Evolutionary conservation across 2,329 filamentous ascomycete species (phyloP).

Genomic region (Xylariomycetidae sp.): DNA sequence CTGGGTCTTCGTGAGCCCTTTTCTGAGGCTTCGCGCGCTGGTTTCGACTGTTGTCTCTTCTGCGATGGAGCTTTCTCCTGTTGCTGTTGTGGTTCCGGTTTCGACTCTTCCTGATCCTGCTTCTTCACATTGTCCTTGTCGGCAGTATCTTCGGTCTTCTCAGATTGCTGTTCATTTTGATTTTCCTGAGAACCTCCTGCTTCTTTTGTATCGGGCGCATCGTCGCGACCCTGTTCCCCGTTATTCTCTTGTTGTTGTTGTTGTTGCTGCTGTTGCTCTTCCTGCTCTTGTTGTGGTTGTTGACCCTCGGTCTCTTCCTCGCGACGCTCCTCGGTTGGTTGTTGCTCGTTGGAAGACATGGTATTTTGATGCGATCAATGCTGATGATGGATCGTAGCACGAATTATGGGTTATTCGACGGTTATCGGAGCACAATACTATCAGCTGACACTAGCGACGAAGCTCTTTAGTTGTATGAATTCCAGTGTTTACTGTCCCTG

Average conservation of each 20-base stretch:
- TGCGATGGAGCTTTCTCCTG: slow-evolving; percentile 11
- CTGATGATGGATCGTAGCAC: no score
- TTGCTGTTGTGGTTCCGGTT: slow-evolving; percentile 2
- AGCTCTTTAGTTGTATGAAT: no score
- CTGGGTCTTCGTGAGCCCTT: slow-evolving; percentile 20
- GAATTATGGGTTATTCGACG: no score
- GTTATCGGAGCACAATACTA: no score
- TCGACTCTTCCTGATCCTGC: slow-evolving; percentile 13
- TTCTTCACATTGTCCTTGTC: slow-evolving; percentile 4
- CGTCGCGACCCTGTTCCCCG: slow-evolving; percentile 1
- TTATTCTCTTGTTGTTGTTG: slow-evolving; percentile 2
- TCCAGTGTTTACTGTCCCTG: no score
- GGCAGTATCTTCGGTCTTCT: slow-evolving; percentile 8
- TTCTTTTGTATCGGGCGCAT: not conserved
- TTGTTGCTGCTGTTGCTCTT: slow-evolving; percentile 6
- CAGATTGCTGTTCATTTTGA: slow-evolving; percentile 6
- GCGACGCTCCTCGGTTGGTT: slow-evolving; percentile 7
- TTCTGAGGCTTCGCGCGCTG: slow-evolving; percentile 19
- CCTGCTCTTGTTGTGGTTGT: slow-evolving; percentile 8
- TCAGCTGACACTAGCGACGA: no score
- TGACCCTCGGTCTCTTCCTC: slow-evolving; percentile 9
- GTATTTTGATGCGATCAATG: slow-evolving; percentile 2
- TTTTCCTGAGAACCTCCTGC: slow-evolving; percentile 3
- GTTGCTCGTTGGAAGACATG: slow-evolving; percentile 15
- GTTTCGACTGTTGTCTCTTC: slow-evolving; percentile 18